phyloP scores from a whole-genome alignment of 257 asterid genomes.

The Solanum dulcamara region DNA sequence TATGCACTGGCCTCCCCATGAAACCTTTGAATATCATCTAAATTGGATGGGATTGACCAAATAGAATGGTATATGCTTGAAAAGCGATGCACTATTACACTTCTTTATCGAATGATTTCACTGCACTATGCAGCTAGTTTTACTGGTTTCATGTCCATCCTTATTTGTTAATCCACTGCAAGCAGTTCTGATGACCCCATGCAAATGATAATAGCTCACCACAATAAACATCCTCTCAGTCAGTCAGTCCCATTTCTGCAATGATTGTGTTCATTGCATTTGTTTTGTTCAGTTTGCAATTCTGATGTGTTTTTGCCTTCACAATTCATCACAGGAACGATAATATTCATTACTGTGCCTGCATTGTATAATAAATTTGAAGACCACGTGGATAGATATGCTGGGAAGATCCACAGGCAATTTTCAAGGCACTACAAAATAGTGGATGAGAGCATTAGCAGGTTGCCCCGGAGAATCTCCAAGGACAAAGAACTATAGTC shows the following conservation, averaged over 20 bases:
- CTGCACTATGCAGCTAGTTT: not conserved
- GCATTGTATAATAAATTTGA: slow-evolving; percentile 62
- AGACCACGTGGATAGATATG: slow-evolving; percentile 49
- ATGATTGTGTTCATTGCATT: not conserved
- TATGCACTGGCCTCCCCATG: not conserved
- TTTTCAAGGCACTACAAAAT: slow-evolving; percentile 71
- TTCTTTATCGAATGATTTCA: not conserved
- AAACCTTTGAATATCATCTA: not conserved
- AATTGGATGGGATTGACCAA: not conserved
- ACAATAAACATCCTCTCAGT: not conserved
- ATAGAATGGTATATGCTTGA: not conserved
- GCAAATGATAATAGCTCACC: not conserved
- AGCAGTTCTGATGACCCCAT: not conserved
- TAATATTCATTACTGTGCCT: slow-evolving; percentile 60
- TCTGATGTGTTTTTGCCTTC: not conserved
- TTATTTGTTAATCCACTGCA: not conserved
- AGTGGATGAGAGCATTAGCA: slow-evolving; percentile 71
- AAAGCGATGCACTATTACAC: not conserved
- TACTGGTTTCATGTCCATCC: not conserved
- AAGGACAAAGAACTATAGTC: slow-evolving; percentile 52
- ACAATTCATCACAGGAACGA: slow-evolving; percentile 43
- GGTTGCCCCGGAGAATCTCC: slow-evolving; percentile 44
- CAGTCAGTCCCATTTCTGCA: not conserved
- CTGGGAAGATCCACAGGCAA: slow-evolving; percentile 51
- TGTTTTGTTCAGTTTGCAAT: not conserved